Conservation (phyloP, 2,329 filamentous ascomycete genomes). For the Diplocarpon rosae region DNA sequence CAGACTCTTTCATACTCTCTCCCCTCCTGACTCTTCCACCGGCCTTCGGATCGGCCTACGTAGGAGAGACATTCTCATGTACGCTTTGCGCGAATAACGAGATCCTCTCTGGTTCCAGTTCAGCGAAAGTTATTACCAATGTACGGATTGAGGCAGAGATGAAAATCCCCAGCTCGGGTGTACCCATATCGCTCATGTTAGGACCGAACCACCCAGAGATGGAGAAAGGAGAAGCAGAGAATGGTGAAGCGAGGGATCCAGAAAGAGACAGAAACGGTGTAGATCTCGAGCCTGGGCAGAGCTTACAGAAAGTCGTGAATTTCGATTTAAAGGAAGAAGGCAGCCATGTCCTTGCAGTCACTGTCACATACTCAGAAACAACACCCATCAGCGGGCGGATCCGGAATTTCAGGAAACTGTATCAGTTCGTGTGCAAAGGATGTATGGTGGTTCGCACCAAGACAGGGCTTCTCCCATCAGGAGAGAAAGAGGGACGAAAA, state of each 20-base stretch:
- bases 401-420: constrained; percentile 85
- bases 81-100: constrained; percentile 96
- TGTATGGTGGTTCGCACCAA: constrained; percentile 88
- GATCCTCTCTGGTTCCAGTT: constrained; percentile 32
- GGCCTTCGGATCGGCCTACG: constrained; percentile 87
- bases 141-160: constrained; percentile 85
- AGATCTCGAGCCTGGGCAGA: constrained; percentile 51
- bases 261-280: constrained; percentile 18
- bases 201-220: constrained; percentile 10
- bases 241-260: constrained; percentile 8
- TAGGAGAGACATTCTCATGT: constrained; percentile 90
- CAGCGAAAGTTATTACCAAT: constrained; percentile 48
- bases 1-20: constrained; percentile 41
- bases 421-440: constrained; percentile 90
- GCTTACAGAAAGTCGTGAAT: constrained; percentile 68
- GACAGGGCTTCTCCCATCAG: constrained; percentile 44
- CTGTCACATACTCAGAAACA: constrained; percentile 87
- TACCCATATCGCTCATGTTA: constrained; percentile 56
- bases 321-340: constrained; percentile 93
- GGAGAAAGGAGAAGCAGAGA: constrained; percentile 6
- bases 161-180: constrained; percentile 64
- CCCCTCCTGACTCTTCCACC: constrained; percentile 73
- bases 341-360: constrained; percentile 85
- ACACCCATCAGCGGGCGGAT: constrained; percentile 58
- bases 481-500: constrained; percentile 19